Conservation (phyloP, 352 stramenopile species). For the Phytophthora sansomeana region DNA sequence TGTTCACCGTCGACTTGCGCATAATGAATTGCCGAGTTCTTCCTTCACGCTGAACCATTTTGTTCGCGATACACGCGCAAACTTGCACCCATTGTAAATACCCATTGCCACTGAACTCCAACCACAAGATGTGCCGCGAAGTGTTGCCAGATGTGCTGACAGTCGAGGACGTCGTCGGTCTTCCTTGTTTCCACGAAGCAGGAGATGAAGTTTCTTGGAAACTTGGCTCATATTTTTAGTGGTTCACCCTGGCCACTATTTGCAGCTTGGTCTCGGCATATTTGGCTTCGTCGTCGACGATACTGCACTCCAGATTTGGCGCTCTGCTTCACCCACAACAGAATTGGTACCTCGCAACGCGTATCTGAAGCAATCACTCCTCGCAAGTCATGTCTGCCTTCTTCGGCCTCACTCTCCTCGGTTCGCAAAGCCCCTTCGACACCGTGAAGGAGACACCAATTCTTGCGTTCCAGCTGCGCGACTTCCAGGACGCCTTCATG, state of each 20-base stretch:
- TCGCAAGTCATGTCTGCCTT: conserved; percentile 52
- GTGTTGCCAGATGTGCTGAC: no score
- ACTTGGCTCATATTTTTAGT: conserved; percentile 1
- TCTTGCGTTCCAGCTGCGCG: conserved; percentile 55
- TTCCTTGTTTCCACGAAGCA: background rate
- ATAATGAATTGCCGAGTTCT: no score
- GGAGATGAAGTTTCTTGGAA: background rate
- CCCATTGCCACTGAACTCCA: no score
- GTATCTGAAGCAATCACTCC: background rate
- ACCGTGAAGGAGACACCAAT: conserved; percentile 60
- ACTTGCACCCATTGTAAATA: no score
- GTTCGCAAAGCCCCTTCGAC: conserved; percentile 70
- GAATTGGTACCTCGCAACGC: background rate
- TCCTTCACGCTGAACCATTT: no score
- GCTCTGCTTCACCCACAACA: background rate
- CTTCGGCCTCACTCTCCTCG: conserved; percentile 69
- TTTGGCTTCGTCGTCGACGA: background rate
- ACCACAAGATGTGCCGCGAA: no score
- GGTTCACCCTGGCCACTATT: background rate
- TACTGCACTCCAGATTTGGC: background rate
- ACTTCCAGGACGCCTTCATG: conserved; percentile 76
- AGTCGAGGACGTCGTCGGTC: no score
- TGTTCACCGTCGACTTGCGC: no score
- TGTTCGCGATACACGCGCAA: no score
- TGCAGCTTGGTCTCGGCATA: background rate